phyloP scores from a whole-genome alignment of 202 grass and related monocot genomes.

The Alloteropsis angusta region DNA sequence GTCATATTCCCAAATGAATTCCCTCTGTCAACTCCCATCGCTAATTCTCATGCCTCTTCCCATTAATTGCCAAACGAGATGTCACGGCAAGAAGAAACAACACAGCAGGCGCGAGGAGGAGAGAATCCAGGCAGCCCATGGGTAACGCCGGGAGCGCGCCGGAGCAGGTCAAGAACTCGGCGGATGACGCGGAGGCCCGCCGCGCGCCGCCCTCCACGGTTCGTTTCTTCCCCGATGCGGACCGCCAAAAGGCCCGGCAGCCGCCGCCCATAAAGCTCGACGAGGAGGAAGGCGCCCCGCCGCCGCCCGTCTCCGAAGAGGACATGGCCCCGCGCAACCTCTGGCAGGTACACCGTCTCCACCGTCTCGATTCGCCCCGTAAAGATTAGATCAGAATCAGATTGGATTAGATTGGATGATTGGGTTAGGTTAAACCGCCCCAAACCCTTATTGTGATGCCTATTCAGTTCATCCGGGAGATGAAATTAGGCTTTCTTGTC shows the following conservation, averaged over 20 bases:
- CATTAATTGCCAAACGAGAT: no score
- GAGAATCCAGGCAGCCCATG: slow-evolving; percentile 15
- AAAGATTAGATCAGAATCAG: neutral
- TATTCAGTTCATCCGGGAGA: neutral
- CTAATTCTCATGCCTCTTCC: no score
- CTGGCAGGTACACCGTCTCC: slow-evolving; percentile 44
- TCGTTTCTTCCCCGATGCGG: slow-evolving; percentile 35
- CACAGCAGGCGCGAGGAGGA: neutral
- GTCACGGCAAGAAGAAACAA: neutral
- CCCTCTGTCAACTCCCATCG: no score
- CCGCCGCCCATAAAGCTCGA: slow-evolving; percentile 44
- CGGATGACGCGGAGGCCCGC: neutral
- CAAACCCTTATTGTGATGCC: neutral
- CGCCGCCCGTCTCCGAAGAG: slow-evolving; percentile 25
- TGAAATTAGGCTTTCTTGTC: neutral
- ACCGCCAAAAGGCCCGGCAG: slow-evolving; percentile 35
- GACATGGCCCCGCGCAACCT: slow-evolving; percentile 54
- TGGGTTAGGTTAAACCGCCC: neutral
- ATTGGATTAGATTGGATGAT: neutral
- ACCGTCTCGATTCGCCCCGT: neutral
- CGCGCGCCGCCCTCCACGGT: slow-evolving; percentile 30
- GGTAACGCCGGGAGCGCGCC: slow-evolving; percentile 47
- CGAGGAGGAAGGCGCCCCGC: slow-evolving; percentile 41
- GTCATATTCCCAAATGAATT: no score
- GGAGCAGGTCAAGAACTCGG: slow-evolving; percentile 22